phyloP scores from a whole-genome alignment of 495 filamentous ascomycete genomes.

The Penicillium silybi region DNA sequence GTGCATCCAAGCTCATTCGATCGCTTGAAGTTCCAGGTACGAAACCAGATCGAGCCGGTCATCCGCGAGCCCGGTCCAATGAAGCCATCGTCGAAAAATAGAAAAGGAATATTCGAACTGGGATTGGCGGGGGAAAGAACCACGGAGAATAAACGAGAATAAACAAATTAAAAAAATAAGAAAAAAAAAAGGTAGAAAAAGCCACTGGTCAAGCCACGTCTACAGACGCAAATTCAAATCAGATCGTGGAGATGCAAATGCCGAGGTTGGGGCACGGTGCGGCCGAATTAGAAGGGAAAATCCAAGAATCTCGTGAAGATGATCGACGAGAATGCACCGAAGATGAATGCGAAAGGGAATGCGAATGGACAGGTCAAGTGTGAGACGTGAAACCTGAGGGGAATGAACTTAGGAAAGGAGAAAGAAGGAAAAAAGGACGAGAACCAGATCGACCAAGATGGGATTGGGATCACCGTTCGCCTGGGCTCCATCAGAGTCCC shows the following conservation, averaged over 20 bases:
- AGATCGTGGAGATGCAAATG: conserved; percentile 21
- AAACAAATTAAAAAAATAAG: background rate
- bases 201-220: conserved; percentile 5
- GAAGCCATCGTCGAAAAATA: conserved; percentile 9
- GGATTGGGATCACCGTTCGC: conserved; percentile 24
- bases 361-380: background rate
- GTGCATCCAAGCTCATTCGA: background rate
- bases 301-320: conserved; percentile 18
- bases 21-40: background rate
- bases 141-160: background rate
- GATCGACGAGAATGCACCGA: conserved; percentile 2
- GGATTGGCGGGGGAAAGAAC: conserved; percentile 8
- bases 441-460: conserved; percentile 27
- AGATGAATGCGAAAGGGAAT: too few species aligned
- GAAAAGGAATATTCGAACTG: background rate
- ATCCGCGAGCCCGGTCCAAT: conserved; percentile 1
- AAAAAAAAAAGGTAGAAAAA: conserved; percentile 4
- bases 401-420: conserved; percentile 28
- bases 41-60: background rate
- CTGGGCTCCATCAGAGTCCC: conserved; percentile 28
- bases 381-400: background rate
- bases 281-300: conserved; percentile 9
- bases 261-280: conserved; percentile 19
- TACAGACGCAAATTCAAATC: conserved; percentile 13
- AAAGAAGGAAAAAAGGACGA: conserved; percentile 6